phyloP scores from a whole-genome alignment of 2,329 filamentous ascomycete species.

The Claviceps sp. region DNA sequence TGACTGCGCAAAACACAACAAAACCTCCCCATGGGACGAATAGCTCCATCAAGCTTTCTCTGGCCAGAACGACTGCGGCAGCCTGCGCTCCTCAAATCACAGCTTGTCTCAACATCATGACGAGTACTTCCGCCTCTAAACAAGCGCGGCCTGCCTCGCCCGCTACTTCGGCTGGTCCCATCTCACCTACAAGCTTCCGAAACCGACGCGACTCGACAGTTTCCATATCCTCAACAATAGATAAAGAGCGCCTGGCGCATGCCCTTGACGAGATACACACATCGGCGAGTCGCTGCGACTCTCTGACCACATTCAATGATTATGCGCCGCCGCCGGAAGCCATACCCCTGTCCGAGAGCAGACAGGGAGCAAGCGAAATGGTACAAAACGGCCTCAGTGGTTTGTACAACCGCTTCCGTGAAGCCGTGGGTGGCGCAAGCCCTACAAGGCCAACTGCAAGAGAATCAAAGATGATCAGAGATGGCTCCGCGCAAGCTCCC shows the following conservation, averaged over 20 bases:
- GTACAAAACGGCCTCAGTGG: slow-evolving; percentile 81
- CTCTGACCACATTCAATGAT: slow-evolving; percentile 87
- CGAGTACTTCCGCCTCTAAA: slow-evolving; percentile 18
- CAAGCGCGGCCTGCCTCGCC: slow-evolving; percentile 16
- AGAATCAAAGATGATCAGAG: slow-evolving; percentile 17
- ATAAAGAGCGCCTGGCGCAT: slow-evolving; percentile 63
- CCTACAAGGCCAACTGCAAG: slow-evolving; percentile 23
- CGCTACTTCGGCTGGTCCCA: slow-evolving; percentile 11
- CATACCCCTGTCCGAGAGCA: slow-evolving; percentile 48
- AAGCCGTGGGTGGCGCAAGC: slow-evolving; percentile 61
- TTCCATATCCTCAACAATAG: slow-evolving; percentile 30
- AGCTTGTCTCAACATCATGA: slow-evolving; percentile 11
- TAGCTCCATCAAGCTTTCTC: background rate
- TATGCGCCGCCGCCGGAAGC: slow-evolving; percentile 59
- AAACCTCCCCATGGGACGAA: slow-evolving; percentile 1
- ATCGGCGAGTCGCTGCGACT: slow-evolving; percentile 71
- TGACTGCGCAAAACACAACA: background rate
- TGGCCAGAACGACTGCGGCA: slow-evolving; percentile 7
- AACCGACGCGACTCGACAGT: slow-evolving; percentile 26
- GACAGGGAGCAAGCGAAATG: slow-evolving; percentile 56
- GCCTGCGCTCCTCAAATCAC: background rate
- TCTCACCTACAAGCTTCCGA: slow-evolving; percentile 19
- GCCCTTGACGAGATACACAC: slow-evolving; percentile 80
- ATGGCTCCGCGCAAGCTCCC: slow-evolving; percentile 17
- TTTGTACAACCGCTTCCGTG: slow-evolving; percentile 73